Base-by-base conservation (phyloP, 163 green algal species). In the Chlamydomonas reinhardtii region DNA sequence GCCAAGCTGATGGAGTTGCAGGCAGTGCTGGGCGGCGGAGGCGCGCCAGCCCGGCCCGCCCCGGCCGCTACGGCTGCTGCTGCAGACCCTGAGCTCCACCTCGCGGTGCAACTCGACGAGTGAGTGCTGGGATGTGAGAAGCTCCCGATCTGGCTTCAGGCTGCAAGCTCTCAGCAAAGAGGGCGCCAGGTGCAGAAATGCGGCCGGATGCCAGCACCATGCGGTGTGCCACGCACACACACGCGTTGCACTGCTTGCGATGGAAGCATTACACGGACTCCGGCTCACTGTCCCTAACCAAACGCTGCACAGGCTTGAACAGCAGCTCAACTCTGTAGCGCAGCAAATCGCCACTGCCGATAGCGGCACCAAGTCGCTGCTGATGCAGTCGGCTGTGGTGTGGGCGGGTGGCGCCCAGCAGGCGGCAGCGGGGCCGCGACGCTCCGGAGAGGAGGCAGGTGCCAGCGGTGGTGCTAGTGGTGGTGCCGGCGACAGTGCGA, bases 311-410 rank as follows among this genome's bases (percentile, higher is more conserved):
- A 86, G 80, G 69, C 56, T 86, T 0, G 70, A 86, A n/a, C 34
- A 86, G 69, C 80, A 86, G 24, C 70, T 86, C 14, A 59, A 34
- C 3, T 37, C 69, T 9, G 80, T 86, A 35, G 80, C 79, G 70
- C 29, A 54, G 35, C 54, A 86, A 37, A 73, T 86, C 19, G 74
- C 80, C 6, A 52, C 34, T 8, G 80, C 80, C 0, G 80, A 86
- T 43, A 54, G 54, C 37, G 29, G 9, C 0, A 86, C 80, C 11
- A 79, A 79, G 56, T 32, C 52, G 35, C 69, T 86, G 0, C 70
- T 86, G 27, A 62, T 56, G 31, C 12, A 77, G 9, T 78, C 68
- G 52, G 74, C 79, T 0, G 68, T 34, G 24, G 48, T 69, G 31
- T 85, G 82, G 82, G 65, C 73, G 9, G 82, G 73, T 2, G 37